Conservation (phyloP, 2,329 filamentous ascomycete genomes). For the Capronia epimyces region DNA sequence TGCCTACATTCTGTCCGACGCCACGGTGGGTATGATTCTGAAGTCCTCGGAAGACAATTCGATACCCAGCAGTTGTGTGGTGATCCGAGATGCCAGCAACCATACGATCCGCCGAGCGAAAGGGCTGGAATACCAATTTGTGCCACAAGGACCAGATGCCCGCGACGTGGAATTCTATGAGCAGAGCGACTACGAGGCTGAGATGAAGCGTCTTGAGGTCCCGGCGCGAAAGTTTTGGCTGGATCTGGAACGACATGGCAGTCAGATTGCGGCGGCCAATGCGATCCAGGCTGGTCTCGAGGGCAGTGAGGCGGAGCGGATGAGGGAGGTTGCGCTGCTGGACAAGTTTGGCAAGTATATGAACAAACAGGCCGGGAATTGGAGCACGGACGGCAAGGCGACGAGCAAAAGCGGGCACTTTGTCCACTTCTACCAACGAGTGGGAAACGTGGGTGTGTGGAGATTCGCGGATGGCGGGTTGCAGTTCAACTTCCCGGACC, state of each 20-base stretch:
- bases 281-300: constrained; percentile 27
- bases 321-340: constrained; percentile 45
- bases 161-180: constrained; percentile 46
- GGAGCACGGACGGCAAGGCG: constrained; percentile 30
- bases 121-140: constrained; percentile 40
- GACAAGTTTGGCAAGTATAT: constrained; percentile 51
- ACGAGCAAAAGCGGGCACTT: constrained; percentile 36
- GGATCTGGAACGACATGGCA: constrained; percentile 20
- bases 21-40: constrained; percentile 47
- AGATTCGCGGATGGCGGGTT: constrained; percentile 47
- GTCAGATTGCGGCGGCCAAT: constrained; percentile 26
- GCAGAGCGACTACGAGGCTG: constrained; percentile 37
- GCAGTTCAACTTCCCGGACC: constrained; percentile 51
- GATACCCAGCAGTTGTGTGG: constrained; percentile 42
- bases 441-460: constrained; percentile 51
- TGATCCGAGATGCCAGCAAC: constrained; percentile 43
- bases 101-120: constrained; percentile 45
- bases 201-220: constrained; percentile 40
- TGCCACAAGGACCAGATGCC: constrained; percentile 33
- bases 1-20: constrained; percentile 48
- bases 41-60: constrained; percentile 40
- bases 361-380: constrained; percentile 44
- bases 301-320: constrained; percentile 42
- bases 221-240: constrained; percentile 36
- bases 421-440: constrained; percentile 48